phyloP scores from a whole-genome alignment of 495 filamentous ascomycete genomes.

The Tuber borchii region DNA sequence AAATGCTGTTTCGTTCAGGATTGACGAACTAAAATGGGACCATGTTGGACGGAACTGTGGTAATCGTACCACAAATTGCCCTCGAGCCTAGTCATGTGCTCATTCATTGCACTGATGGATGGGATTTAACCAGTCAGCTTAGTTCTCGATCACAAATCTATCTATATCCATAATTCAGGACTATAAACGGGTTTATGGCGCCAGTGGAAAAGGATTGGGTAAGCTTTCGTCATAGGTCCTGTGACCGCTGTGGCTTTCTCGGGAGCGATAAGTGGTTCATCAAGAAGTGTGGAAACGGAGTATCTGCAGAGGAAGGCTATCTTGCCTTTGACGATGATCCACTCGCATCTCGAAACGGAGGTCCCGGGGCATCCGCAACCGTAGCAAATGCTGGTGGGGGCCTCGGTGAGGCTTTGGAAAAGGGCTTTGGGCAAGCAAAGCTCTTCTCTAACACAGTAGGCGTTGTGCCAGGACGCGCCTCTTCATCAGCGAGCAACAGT shows the following conservation, averaged over 20 bases:
- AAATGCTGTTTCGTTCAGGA: conserved; percentile 71
- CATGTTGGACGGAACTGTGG: conserved; percentile 71
- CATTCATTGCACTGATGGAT: conserved; percentile 97
- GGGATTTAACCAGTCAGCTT: conserved; percentile 94
- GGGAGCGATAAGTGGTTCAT: conserved; percentile 94
- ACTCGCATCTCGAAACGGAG: conserved; percentile 14
- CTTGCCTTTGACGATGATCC: conserved; percentile 20
- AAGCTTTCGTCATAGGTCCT: conserved; percentile 96
- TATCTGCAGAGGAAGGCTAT: conserved; percentile 22
- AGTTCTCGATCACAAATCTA: conserved; percentile 90
- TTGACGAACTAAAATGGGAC: conserved; percentile 89
- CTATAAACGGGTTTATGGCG: conserved; percentile 90
- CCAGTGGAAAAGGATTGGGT: conserved; percentile 97
- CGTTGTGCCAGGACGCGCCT: conserved; percentile 33
- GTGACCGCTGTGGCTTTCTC: conserved; percentile 75
- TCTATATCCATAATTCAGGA: conserved; percentile 92
- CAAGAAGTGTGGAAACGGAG: conserved; percentile 31
- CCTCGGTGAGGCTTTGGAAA: conserved; percentile 65
- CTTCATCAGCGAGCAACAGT: conserved; percentile 9
- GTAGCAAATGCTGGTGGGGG: conserved; percentile 44
- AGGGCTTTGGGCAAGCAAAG: conserved; percentile 77
- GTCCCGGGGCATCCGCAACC: conserved; percentile 7
- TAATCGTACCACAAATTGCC: conserved; percentile 83
- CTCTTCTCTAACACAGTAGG: conserved; percentile 66
- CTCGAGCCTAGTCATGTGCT: conserved; percentile 89